phyloP scores from a whole-genome alignment of 129 eudicot genomes.

The Tagetes patula region DNA sequence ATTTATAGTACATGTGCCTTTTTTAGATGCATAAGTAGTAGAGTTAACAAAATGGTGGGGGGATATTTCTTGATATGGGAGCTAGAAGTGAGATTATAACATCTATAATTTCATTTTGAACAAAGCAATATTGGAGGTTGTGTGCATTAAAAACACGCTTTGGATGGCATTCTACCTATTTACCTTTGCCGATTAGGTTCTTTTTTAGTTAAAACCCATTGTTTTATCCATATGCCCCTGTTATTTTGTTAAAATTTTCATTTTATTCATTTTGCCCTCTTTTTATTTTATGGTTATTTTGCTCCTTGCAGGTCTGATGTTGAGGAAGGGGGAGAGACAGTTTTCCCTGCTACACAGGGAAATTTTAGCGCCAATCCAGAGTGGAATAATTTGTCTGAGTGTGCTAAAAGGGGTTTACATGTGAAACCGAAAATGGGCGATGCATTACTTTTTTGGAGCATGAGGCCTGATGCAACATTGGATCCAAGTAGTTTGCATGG shows the following conservation, averaged over 20 bases:
- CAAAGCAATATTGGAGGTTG: not conserved
- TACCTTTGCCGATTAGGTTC: not conserved
- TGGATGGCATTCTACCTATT: not conserved
- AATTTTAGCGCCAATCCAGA: conserved; percentile 63
- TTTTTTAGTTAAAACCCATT: not conserved
- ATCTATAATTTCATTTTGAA: not conserved
- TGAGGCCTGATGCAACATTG: conserved; percentile 95
- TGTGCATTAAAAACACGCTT: not conserved
- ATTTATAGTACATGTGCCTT: not conserved
- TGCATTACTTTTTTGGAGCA: conserved; percentile 99
- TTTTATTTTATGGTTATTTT: not conserved
- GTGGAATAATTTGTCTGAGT: conserved; percentile 86
- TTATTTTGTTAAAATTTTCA: not conserved
- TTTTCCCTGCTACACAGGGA: conserved; percentile 79
- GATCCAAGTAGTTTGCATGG: conserved; percentile 97
- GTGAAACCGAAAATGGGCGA: conserved; percentile 93
- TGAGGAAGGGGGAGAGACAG: conserved; percentile 99
- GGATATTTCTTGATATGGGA: not conserved
- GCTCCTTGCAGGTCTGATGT: conserved; percentile 70
- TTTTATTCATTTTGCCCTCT: not conserved
- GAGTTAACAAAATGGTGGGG: not conserved
- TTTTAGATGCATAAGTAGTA: conserved; percentile 8
- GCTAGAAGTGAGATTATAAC: not conserved
- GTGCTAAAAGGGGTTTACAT: conserved; percentile 84
- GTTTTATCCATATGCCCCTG: not conserved